Evolutionary conservation across 1,139 yeast genomes (phyloP).

Genomic region (Hemisphaericaspora xylofermentans): DNA sequence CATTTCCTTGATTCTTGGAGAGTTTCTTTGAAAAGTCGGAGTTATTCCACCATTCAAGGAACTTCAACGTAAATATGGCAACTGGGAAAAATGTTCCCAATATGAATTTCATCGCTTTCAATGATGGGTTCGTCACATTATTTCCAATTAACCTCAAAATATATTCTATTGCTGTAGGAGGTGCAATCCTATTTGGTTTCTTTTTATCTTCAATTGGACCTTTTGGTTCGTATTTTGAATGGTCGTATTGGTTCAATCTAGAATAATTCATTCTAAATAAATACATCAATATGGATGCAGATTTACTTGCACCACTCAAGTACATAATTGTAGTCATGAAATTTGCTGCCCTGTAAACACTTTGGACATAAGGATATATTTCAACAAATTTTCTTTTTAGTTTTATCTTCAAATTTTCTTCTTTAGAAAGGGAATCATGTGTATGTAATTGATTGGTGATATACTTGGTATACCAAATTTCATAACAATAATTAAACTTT

Average conservation of each 20-base stretch:
- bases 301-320: conserved; percentile 64
- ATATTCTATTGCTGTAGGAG: conserved; percentile 53
- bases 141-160: conserved; percentile 30
- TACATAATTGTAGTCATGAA: conserved; percentile 64
- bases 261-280: conserved; percentile 68
- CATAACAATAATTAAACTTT: conserved; percentile 67
- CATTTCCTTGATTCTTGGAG: conserved; percentile 50
- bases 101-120: conserved; percentile 35
- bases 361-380: conserved; percentile 59
- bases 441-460: conserved; percentile 46
- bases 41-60: conserved; percentile 93
- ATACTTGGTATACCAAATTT: conserved; percentile 59
- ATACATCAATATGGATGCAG: conserved; percentile 63
- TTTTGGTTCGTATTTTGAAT: conserved; percentile 46
- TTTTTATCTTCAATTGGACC: conserved; percentile 14
- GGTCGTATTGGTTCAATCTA: conserved; percentile 64
- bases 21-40: conserved; percentile 70
- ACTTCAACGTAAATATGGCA: conserved; percentile 79
- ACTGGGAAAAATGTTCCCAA: conserved; percentile 71
- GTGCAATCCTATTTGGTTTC: conserved; percentile 39
- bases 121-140: conserved; percentile 40
- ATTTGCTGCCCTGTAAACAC: conserved; percentile 48
- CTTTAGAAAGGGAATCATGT: conserved; percentile 29
- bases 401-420: conserved; percentile 28
- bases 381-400: conserved; percentile 51